Base-by-base conservation (phyloP, 2,329 filamentous ascomycete species). In the Trichoderma koningiopsis region DNA sequence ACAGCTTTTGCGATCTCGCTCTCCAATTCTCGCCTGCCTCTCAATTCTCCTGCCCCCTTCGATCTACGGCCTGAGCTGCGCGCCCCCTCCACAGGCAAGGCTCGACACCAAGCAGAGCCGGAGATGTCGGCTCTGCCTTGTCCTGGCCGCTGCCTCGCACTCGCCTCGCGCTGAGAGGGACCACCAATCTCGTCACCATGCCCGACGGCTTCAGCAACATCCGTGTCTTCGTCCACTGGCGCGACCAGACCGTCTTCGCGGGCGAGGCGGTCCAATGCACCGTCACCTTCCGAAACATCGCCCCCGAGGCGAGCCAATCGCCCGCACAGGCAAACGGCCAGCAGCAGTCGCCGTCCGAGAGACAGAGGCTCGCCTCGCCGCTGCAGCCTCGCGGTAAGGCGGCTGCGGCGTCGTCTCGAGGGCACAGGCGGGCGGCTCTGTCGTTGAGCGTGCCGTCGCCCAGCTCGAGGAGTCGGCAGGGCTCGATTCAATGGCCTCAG, bases 231-330 rank as follows among this genome's bases (percentile, higher is more conserved):
- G 93, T 99, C 80, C 90, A 91, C 83, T 99, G 95, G 92, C 91
- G 93, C 79, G 92, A 97, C 78, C 90, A 95, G 80, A 94, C 92
- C 71, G 93, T 99, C 76, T 99, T 98, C 82, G 93, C 96, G 69
- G 96, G 96, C 81, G 96, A 99, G 84, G 92, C 97, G 77, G 88
- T 98, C 77, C 92, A 94, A 82, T 98, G 96, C 82, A 94, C 91
- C 74, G 97, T 99, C 79, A 97, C 93, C 62, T 99, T 99, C 83
- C 95, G 92, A 82, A 99, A 99, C 79, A 87, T 94, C 72, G 86
- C 88, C 53, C 77, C 86, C 61, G 82, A 81, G 49, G 72, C 79
- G 43, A 77, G 72, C 57, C 79, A 81, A 68, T 72, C 72, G 66
- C 68, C 71, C 40, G 33, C 31, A 24, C 53, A n/a, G 35, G 22